phyloP scores from a whole-genome alignment of 129 eudicot species.

The Silybum marianum region DNA sequence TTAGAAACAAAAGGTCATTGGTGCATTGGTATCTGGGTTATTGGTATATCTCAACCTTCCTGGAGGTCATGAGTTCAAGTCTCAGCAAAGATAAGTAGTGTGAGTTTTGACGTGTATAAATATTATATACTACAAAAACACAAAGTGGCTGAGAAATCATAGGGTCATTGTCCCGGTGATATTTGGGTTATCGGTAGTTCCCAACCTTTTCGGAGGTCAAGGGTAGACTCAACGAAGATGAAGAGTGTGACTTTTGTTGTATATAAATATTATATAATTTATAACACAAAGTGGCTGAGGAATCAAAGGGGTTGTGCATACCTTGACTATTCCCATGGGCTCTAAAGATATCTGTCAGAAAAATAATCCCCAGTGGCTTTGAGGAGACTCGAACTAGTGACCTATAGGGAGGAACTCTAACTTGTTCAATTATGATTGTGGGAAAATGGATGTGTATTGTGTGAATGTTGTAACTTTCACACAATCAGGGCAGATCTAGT shows the following conservation, averaged over 20 bases:
- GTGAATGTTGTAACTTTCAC: no score
- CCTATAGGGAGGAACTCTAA: background rate
- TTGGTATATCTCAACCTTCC: background rate
- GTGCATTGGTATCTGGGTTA: background rate
- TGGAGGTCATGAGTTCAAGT: no score
- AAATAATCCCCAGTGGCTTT: background rate
- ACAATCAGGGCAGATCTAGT: no score
- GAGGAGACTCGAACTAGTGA: background rate
- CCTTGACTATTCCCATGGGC: background rate
- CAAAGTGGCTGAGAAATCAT: background rate
- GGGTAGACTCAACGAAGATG: background rate
- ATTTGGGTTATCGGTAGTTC: no score
- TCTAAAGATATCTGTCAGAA: background rate
- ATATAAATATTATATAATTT: no score
- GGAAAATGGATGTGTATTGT: background rate
- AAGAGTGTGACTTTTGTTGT: background rate
- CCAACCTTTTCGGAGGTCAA: no score
- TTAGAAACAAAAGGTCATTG: background rate
- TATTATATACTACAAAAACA: background rate
- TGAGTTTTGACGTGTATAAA: background rate
- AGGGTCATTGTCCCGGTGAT: background rate
- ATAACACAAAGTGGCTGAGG: background rate
- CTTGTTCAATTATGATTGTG: background rate
- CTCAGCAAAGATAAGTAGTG: no score
- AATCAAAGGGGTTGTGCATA: background rate